These are phyloP conservation scores for Chytridiales sp. DNA, from an alignment of 371 early-diverging fungal genomes.

Conservation along the genomic window DNA sequence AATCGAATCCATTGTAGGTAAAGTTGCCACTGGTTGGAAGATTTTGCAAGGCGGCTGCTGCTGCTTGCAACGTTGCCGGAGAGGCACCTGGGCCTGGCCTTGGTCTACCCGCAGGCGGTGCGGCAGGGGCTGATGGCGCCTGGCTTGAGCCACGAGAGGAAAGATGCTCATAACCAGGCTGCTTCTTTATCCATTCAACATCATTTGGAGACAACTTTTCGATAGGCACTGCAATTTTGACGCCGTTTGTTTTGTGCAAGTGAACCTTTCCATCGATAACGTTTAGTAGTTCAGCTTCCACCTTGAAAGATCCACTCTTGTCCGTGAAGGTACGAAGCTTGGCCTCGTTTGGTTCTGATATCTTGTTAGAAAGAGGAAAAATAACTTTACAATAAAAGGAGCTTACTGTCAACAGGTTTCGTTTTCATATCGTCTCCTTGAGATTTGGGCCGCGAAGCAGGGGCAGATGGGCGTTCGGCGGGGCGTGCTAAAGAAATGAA, in stretches of 20 bases:
- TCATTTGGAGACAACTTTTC: slow-evolving; percentile 82
- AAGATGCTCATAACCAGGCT: slow-evolving; percentile 38
- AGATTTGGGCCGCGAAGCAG: slow-evolving; percentile 29
- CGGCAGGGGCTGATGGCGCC: slow-evolving; percentile 22
- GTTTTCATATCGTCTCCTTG: slow-evolving; percentile 16
- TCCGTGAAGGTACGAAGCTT: slow-evolving; percentile 88
- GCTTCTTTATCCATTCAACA: slow-evolving; percentile 41
- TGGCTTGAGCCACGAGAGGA: too few species aligned
- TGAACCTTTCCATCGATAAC: slow-evolving; percentile 76
- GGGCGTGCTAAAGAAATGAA: not conserved
- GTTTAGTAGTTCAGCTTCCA: slow-evolving; percentile 83
- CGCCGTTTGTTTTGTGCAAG: slow-evolving; percentile 90
- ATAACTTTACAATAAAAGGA: slow-evolving; percentile 3
- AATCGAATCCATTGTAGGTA: slow-evolving; percentile 67
- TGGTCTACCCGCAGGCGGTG: slow-evolving; percentile 33
- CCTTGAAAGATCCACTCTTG: slow-evolving; percentile 85
- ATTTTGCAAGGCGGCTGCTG: slow-evolving; percentile 1
- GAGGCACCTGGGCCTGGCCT: slow-evolving; percentile 34
- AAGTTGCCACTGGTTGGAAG: not conserved
- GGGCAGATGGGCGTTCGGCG: slow-evolving; percentile 26
- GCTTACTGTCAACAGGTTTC: slow-evolving; percentile 17
- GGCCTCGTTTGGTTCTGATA: slow-evolving; percentile 26
- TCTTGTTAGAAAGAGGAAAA: not conserved
- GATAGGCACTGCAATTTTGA: slow-evolving; percentile 88
- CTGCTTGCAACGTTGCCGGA: slow-evolving; percentile 12